Evolutionary conservation across 768 basidiomycete genomes (phyloP).

Genomic region (Suillus spraguei): DNA sequence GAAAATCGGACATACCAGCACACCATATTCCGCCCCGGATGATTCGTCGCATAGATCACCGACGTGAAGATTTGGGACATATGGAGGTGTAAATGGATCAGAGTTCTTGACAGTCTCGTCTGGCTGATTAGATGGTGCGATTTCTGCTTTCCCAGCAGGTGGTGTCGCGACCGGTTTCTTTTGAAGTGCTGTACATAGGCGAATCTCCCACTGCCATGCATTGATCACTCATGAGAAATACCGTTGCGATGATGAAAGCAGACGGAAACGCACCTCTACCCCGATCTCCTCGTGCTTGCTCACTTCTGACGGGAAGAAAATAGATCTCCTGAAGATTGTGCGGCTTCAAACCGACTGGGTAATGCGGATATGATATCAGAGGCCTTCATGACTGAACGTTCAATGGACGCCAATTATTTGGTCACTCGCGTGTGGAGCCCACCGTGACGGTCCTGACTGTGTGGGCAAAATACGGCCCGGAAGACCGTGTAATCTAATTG

Average conservation of each 20-base stretch:
- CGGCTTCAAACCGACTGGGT: conserved; percentile 57
- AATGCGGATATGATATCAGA: conserved; percentile 59
- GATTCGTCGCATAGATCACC: conserved; percentile 71
- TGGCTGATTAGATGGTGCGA: conserved; percentile 27
- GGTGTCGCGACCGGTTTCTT: conserved; percentile 66
- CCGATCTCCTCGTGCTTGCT: conserved; percentile 61
- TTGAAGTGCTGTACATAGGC: conserved; percentile 82
- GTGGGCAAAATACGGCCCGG: neutral
- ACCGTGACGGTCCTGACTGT: no score
- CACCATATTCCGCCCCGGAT: conserved; percentile 57
- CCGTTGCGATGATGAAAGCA: neutral
- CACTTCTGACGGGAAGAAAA: conserved; percentile 79
- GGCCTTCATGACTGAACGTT: conserved; percentile 13
- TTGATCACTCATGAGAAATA: neutral
- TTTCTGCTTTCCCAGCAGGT: conserved; percentile 38
- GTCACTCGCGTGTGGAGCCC: neutral
- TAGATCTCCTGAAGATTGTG: conserved; percentile 64
- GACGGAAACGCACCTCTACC: conserved; percentile 54
- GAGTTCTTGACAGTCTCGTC: conserved; percentile 32
- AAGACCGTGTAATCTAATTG: no score
- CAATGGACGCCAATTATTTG: neutral
- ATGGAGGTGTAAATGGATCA: conserved; percentile 89
- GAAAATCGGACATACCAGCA: conserved; percentile 56
- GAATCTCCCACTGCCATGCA: conserved; percentile 73
- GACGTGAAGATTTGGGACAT: conserved; percentile 71